Base-by-base conservation (phyloP, 2,329 filamentous ascomycete species). In the Colletotrichum navitas region DNA sequence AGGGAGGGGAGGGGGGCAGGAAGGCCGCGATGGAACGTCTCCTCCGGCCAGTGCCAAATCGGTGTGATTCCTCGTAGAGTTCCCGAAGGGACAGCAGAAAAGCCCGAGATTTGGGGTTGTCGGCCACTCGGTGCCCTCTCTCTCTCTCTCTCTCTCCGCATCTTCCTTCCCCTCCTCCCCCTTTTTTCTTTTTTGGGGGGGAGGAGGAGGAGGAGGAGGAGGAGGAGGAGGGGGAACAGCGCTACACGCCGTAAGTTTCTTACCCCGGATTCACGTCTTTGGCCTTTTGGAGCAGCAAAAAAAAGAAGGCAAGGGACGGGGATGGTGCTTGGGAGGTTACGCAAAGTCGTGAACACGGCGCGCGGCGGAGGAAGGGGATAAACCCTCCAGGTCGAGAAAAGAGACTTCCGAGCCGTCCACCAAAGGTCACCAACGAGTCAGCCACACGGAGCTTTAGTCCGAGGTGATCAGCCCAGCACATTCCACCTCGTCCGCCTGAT, bases 51-150 rank as follows among this genome's bases (percentile, higher is more conserved):
- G 52, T 14, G 49, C 59, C 72, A 72, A 72, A 72, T 72, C 64
- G 72, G 68, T 63, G 60, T 43, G 63, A 72, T 73, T 69, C 69
- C 72, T 64, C 63, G 39, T 43, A 32, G 24, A 18, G 21, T 63
- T 61, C 59, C 54, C 45, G 58, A 41, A 41, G 43, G 43, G n/a
- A 16, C 18, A 36, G 32, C 29, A 5, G 52, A 36, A 55, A 12
- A 34, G 52, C 5, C 3, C n/a, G 52, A 55, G 29, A 47, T 47
- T 47, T 18, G 43, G 51, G 29, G 29, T 34, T 34, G 6, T 32
- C 52, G 32, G 32, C 52, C 32, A 21, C 34, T n/a, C 18, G 7
- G 8, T 11, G 10, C 18, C 21, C 16, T 6, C 16, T 43, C 18
- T 21, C 18, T 4, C 18, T 14, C 6, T 34, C 10, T 36, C 49